Evolutionary conservation across 1,284 basidiomycete species (phyloP).

Genomic region (Flammula alnicola): DNA sequence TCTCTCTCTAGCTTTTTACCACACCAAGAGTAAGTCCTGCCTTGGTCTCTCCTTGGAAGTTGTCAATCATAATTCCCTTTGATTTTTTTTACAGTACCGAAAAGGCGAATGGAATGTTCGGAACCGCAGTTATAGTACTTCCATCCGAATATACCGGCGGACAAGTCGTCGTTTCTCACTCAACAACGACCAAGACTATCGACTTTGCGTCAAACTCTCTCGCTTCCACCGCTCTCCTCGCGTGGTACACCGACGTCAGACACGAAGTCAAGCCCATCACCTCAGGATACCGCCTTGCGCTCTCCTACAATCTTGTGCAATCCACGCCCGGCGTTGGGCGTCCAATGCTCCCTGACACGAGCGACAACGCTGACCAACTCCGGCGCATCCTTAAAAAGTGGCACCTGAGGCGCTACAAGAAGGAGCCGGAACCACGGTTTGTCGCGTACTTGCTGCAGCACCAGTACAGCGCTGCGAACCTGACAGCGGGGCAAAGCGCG

Average conservation of each 20-base stretch:
- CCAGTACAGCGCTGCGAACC: constrained; percentile 32
- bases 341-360: too few relatives aligned
- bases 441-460: constrained; percentile 7
- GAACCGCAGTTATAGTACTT: constrained; percentile 48
- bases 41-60: too few relatives aligned
- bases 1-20: constrained; percentile 29
- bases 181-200: constrained; percentile 31
- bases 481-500: constrained; percentile 23
- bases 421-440: constrained; percentile 7
- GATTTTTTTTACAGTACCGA: constrained; percentile 40
- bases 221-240: constrained; percentile 39
- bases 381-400: too few relatives aligned
- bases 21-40: constrained; percentile 34
- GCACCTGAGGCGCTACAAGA: too few relatives aligned
- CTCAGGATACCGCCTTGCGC: constrained; percentile 48
- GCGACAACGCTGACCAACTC: too few relatives aligned
- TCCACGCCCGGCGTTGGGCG: too few relatives aligned
- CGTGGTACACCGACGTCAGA: constrained; percentile 53
- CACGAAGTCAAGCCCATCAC: constrained; percentile 50
- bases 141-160: constrained; percentile 50
- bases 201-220: constrained; percentile 36
- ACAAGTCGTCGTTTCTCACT: constrained; percentile 43
- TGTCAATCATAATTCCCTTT: too few relatives aligned
- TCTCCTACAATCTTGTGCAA: constrained; percentile 52
- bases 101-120: constrained; percentile 48